Evolutionary conservation across 208 protist species (phyloP).

Genomic region (Acanthamoeba rhysodes): DNA sequence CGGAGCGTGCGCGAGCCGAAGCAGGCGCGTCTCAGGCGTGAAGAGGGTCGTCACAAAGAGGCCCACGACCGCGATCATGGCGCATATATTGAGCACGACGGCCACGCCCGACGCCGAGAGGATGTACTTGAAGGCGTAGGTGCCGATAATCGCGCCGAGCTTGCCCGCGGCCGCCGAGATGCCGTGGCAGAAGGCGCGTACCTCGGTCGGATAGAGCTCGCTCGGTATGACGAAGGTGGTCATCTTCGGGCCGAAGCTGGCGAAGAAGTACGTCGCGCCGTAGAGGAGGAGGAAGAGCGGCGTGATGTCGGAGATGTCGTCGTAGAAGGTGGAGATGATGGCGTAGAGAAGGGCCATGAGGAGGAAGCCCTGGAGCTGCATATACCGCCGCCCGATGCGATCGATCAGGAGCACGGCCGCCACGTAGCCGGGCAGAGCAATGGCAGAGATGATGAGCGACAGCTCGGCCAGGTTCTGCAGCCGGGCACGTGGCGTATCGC

Average conservation of each 20-base stretch:
- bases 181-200: constrained; percentile 80
- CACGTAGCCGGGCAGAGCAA: constrained; percentile 70
- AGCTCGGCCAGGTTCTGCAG: constrained; percentile 76
- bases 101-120: constrained; percentile 24
- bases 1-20: background rate
- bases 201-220: constrained; percentile 82
- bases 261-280: constrained; percentile 85
- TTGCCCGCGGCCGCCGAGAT: constrained; percentile 84
- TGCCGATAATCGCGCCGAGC: constrained; percentile 80
- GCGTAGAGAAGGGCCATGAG: constrained; percentile 79
- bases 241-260: constrained; percentile 87
- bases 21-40: constrained; percentile 36
- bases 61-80: constrained; percentile 39
- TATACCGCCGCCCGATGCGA: constrained; percentile 62
- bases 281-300: constrained; percentile 77
- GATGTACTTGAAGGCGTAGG: constrained; percentile 74
- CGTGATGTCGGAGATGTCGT: constrained; percentile 53
- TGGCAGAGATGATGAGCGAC: constrained; percentile 61
- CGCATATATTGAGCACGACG: constrained; percentile 44
- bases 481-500: constrained; percentile 18
- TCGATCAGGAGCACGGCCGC: constrained; percentile 76
- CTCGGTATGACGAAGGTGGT: constrained; percentile 88
- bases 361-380: constrained; percentile 74
- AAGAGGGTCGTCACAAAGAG: constrained; percentile 46
- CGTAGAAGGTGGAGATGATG: constrained; percentile 72